A percentile compares a stretch with the other conserved stretches of the same genome.
Conservation (phyloP, 257 asterid species). For the Capsicum rhomboideum region DNA sequence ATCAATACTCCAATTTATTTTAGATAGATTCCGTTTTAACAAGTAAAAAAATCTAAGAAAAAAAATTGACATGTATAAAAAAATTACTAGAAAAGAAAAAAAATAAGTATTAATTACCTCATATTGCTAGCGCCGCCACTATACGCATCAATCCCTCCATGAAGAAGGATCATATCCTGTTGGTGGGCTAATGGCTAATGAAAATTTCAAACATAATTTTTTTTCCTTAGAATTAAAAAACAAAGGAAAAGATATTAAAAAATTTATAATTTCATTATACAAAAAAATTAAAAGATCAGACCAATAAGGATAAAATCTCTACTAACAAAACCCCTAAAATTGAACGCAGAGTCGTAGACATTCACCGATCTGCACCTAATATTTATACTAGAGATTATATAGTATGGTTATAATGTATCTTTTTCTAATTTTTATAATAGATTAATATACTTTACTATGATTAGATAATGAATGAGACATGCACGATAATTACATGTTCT, state of each 20-base stretch:
- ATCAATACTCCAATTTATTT: too few relatives aligned
- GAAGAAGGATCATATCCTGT: not conserved
- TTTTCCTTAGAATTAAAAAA: not conserved
- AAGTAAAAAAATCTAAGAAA: too few relatives aligned
- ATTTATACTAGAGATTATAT: not conserved
- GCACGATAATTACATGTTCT: not conserved
- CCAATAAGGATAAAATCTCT: not conserved
- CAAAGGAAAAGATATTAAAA: not conserved
- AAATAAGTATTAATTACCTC: not conserved
- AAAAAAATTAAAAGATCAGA: not conserved
- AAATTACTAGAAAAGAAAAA: too few relatives aligned
- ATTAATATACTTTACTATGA: not conserved
- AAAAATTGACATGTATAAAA: too few relatives aligned
- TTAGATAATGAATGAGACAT: not conserved
- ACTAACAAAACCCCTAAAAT: not conserved
- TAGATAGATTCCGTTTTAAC: not conserved
- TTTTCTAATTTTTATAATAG: not conserved
- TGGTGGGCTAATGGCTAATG: too few relatives aligned
- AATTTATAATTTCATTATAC: not conserved
- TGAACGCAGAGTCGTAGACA: not conserved
- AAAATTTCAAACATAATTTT: not conserved
- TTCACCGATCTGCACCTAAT: not conserved
- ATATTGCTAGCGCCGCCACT: not conserved
- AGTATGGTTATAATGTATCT: not conserved
- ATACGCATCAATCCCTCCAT: not conserved